Percentiles rank a stretch among this genome's conserved stretches.
phyloP scores from a whole-genome alignment of 306 rosid genomes.

The Acacia confusa region DNA sequence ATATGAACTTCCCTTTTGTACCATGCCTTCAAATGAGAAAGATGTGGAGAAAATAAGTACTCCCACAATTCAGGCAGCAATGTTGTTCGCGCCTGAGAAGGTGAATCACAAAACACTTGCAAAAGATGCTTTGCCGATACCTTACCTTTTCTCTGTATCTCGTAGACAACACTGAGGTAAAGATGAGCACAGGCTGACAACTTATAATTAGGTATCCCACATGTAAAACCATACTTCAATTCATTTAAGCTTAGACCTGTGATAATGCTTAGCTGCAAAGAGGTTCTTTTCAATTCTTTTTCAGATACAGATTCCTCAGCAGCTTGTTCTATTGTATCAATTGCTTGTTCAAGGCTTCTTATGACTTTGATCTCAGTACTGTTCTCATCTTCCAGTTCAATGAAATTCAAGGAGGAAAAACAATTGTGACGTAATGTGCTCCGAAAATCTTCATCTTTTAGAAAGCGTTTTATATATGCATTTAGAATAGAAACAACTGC shows the following conservation, averaged over 20 bases:
- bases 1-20: slow-evolving; percentile 53
- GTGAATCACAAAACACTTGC: slow-evolving; percentile 76
- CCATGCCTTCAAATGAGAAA: slow-evolving; percentile 68
- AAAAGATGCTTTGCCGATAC: slow-evolving; percentile 77
- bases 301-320: slow-evolving; percentile 50
- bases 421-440: slow-evolving; percentile 46
- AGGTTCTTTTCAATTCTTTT: slow-evolving; percentile 52
- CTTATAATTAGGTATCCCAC: slow-evolving; percentile 62
- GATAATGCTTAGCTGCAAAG: slow-evolving; percentile 64
- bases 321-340: slow-evolving; percentile 59
- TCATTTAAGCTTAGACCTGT: slow-evolving; percentile 65
- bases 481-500: slow-evolving; percentile 76
- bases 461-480: slow-evolving; percentile 60
- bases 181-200: slow-evolving; percentile 89
- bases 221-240: slow-evolving; percentile 49
- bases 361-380: slow-evolving; percentile 49
- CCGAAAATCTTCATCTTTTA: slow-evolving; percentile 62
- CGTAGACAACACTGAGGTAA: slow-evolving; percentile 74
- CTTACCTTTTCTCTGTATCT: slow-evolving; percentile 59
- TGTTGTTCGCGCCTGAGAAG: slow-evolving; percentile 62
- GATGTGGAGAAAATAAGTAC: slow-evolving; percentile 64
- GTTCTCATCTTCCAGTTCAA: slow-evolving; percentile 43
- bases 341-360: slow-evolving; percentile 70
- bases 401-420: slow-evolving; percentile 50
- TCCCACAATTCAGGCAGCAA: slow-evolving; percentile 84